Conservation (phyloP, 371 early-diverging fungal species). For the Mucor sp. region DNA sequence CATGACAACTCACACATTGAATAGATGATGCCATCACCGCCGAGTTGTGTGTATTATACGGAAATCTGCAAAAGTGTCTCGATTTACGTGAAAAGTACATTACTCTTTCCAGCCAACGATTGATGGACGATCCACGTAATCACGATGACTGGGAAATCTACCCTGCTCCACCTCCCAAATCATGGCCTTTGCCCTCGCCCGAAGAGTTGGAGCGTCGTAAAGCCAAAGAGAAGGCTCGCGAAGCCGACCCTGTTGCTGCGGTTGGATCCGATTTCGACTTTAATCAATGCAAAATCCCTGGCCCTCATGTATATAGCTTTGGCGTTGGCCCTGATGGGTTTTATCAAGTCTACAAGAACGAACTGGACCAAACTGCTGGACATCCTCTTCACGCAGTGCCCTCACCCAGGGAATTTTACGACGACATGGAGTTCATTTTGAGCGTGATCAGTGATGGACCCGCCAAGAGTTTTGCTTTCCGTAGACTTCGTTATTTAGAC, state of each 20-base stretch:
- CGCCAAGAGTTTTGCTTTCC: constrained; percentile 92
- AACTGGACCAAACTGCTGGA: constrained; percentile 19
- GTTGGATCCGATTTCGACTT: constrained; percentile 68
- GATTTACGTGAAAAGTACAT: constrained; percentile 90
- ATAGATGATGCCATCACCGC: constrained; percentile 53
- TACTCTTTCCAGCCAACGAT: constrained; percentile 70
- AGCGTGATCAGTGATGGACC: constrained; percentile 89
- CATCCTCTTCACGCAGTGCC: constrained; percentile 36
- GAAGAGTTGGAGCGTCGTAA: constrained; percentile 49
- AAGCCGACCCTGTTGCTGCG: constrained; percentile 52
- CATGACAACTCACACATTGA: neutral
- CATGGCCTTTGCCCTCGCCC: constrained; percentile 64
- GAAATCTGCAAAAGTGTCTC: constrained; percentile 69
- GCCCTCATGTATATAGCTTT: constrained; percentile 38
- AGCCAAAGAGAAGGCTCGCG: constrained; percentile 50
- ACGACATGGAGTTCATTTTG: constrained; percentile 49
- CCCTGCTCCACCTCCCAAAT: constrained; percentile 84
- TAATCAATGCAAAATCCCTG: constrained; percentile 67
- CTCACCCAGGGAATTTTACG: constrained; percentile 71
- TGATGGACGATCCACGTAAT: constrained; percentile 91
- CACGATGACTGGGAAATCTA: constrained; percentile 82
- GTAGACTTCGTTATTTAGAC: constrained; percentile 93
- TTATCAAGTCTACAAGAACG: constrained; percentile 32
- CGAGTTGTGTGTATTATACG: constrained; percentile 55
- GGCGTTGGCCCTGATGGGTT: constrained; percentile 37